Evolutionary conservation across 768 basidiomycete species (phyloP), one percentile per base, ranked within the genome.

Genomic region (Rhodosporidiobolus odoratus): DNA sequence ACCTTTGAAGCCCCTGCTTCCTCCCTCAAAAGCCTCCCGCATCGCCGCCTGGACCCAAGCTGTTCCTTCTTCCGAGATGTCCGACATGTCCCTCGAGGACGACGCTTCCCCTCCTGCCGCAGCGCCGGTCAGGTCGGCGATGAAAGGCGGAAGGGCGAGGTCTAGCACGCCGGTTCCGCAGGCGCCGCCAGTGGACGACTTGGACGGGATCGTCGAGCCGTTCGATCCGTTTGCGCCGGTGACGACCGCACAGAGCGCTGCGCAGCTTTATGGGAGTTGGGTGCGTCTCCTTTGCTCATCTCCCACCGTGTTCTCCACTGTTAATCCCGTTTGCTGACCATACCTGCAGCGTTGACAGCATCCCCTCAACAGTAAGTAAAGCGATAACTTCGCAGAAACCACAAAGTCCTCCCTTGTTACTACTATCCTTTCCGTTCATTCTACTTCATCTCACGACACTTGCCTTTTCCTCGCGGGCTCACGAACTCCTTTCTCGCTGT

Each of bases 21-120:
- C 66, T 3, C 58, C 62, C 30, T 38, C 66, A 12, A 72, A 72
- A 61, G 71, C 58, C 25, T 67, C 66, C 1, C 66, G 66, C 43
- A 72, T 72, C 52, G 71, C 71, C 34, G 71, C 71, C n/a, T 72
- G 71, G 71, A 64, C 71, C 1, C 58, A 52, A n/a, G 15, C 41
- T n/a, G 66, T 72, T 21, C 61, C 54, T 21, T 25, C 40, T 2
- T 45, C 58, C 50, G 61, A 62, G 23, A 9, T 59, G 38, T 47
- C 45, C 21, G 48, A 32, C 16, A 56, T 63, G 23, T 59, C 68
- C 3, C 38, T 69, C 47, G 64, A 35, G 56, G 34, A 37, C 21
- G 23, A 21, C 30, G n/a, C 41, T 9, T 5, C 48, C 16, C 9
- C 32, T 19, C 63, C 27, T 4, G 17, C 8, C 10, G 15, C 15